Evolutionary conservation across 2,329 filamentous ascomycete species (phyloP), one percentile per base, ranked within the genome.

Genomic region (Aureobasidium namibiae): DNA sequence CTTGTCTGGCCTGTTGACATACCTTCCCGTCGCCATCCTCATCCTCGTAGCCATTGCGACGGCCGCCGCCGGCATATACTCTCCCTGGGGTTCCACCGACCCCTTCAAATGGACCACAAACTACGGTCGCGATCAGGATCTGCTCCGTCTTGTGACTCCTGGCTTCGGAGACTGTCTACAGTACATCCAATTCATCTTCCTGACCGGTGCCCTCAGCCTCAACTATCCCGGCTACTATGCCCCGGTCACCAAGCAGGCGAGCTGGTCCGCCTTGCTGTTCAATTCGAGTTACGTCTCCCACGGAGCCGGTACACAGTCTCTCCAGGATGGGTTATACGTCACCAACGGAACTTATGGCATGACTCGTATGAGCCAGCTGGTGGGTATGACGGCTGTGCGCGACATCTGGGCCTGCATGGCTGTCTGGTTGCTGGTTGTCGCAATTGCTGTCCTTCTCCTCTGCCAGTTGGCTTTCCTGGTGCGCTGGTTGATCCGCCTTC

Each of bases 101-200:
- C 80, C 92, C 21, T 97, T 97, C 71, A 86, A 89, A 65, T 99
- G 92, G 91, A 91, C 90, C n/a, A 95, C 90, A 69, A 99, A 99
- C 70, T 97, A 95, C 70, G 94, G 94, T 36, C 85, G 92, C 65
- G 94, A 99, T 67, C 89, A 90, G 62, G 94, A 99, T 74, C 78
- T 96, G 64, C 79, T 99, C 57, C 86, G 94, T 59, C 79, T 99
- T 49, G 90, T 99, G 34, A 99, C 94, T 0, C 94, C 94, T 5
- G 94, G 94, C 0, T 97, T 99, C 70, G 91, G 90, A 7, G 94
- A 99, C 70, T 99, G 94, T 68, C 79, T 99, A 59, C 92, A 97
- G 73, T 97, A 99, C 71, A 89, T 99, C 18, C 94, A 99, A 70
- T 99, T 96, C 67, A 80, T 94, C 58, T 86, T 89, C 23, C 76